Percentiles rank a stretch among this genome's conserved stretches.
These are phyloP conservation scores for Vitis riparia DNA, from an alignment of 164 flowering plant genomes.

Conservation along the genomic window DNA sequence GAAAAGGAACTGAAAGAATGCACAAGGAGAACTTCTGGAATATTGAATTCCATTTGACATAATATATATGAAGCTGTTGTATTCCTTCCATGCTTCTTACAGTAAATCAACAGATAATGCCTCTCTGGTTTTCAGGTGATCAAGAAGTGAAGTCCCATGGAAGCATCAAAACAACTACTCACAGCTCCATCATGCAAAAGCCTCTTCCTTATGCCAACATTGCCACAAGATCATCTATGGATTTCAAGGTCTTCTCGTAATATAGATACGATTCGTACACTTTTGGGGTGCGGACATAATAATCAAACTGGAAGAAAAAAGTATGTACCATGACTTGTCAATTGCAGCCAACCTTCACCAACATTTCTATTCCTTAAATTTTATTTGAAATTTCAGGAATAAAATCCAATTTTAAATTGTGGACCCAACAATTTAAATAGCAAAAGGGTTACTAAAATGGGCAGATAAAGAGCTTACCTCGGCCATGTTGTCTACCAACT, in stretches of 20 bases:
- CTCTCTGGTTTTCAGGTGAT: background rate
- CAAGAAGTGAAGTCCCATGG: background rate
- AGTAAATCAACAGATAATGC: no score
- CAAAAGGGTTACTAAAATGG: background rate
- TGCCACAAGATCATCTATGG: conserved; percentile 71
- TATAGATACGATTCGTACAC: conserved; percentile 77
- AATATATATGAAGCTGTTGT: no score
- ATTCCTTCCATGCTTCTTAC: no score
- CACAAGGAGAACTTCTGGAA: no score
- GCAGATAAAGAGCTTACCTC: conserved; percentile 43
- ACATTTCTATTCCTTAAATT: background rate
- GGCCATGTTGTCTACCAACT: conserved; percentile 74
- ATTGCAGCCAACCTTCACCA: background rate
- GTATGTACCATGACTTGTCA: background rate
- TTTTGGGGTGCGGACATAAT: conserved; percentile 69
- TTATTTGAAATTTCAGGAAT: no score
- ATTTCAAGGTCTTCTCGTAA: conserved; percentile 87
- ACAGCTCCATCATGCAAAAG: background rate
- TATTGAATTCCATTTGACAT: no score
- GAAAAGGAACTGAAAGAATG: no score
- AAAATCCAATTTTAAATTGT: background rate
- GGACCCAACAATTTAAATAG: background rate
- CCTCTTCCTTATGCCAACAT: conserved; percentile 38
- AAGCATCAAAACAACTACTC: background rate
- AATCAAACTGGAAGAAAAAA: conserved; percentile 55